Conservation (phyloP, 805 yeast genomes). For the Ogataea paraovalis region DNA sequence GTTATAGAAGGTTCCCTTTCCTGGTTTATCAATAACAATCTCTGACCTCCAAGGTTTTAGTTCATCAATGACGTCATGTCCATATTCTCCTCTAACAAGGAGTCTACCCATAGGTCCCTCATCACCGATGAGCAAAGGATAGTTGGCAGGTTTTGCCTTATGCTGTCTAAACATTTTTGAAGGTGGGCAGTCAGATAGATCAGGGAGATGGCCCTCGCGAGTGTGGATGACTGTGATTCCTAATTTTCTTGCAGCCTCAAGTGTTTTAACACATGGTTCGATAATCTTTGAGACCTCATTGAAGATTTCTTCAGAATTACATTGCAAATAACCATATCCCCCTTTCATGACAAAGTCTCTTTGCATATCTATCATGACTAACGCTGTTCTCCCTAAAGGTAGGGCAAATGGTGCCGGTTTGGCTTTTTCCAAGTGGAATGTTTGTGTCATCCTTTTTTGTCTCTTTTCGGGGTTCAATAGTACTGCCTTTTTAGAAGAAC, state of each 20-base stretch:
- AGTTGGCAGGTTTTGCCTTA: conserved; percentile 15
- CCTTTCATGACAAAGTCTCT: conserved; percentile 29
- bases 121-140: conserved; percentile 25
- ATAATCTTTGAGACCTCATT: conserved; percentile 19
- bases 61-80: conserved; percentile 32
- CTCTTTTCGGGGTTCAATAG: too few relatives aligned
- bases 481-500: too few relatives aligned
- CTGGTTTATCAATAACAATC: conserved; percentile 31
- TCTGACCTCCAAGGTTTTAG: conserved; percentile 26
- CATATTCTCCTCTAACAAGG: conserved; percentile 30
- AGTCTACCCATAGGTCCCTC: conserved; percentile 31
- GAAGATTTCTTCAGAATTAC: conserved; percentile 9
- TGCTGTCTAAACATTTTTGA: conserved; percentile 26
- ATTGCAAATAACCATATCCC: conserved; percentile 26
- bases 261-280: conserved; percentile 19
- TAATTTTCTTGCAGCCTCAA: conserved; percentile 24
- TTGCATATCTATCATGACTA: conserved; percentile 32
- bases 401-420: conserved; percentile 9
- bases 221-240: conserved; percentile 31
- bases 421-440: conserved; percentile 3
- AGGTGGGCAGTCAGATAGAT: conserved; percentile 27
- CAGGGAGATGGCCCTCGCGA: conserved; percentile 30
- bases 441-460: not conserved
- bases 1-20: conserved; percentile 31
- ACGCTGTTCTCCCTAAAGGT: conserved; percentile 20